A percentile compares a stretch with the other conserved stretches of the same genome.
These are phyloP conservation scores for Zanthoxylum bungeanum DNA, from an alignment of 345 rosid genomes.

Conservation along the genomic window DNA sequence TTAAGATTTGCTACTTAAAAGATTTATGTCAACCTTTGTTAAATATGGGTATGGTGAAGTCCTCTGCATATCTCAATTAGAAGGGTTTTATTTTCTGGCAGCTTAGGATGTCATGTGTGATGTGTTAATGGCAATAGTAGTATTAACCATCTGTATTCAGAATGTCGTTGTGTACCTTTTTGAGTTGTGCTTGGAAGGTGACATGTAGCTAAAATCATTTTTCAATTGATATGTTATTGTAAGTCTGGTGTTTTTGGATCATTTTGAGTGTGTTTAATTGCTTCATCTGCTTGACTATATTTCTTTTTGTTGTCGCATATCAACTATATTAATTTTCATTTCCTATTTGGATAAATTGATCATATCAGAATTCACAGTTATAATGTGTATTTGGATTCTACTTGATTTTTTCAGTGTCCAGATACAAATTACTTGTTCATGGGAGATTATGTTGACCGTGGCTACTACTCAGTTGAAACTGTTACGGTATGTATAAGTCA, in stretches of 20 bases:
- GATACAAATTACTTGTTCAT: slow-evolving; percentile 83
- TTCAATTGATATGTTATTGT: no score
- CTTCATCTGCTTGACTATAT: not conserved
- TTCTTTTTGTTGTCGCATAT: not conserved
- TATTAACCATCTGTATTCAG: not conserved
- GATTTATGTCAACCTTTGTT: not conserved
- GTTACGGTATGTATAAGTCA: not conserved
- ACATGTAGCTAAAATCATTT: no score
- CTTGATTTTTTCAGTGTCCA: slow-evolving; percentile 63
- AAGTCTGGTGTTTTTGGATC: not conserved
- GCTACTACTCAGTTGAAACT: not conserved
- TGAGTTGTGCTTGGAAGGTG: not conserved
- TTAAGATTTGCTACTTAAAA: not conserved
- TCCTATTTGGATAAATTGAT: not conserved
- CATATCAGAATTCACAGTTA: not conserved
- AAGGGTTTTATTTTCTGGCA: not conserved
- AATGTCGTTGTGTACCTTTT: not conserved
- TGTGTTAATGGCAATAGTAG: not conserved
- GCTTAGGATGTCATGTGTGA: not conserved
- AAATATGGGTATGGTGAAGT: not conserved
- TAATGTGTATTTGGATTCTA: not conserved
- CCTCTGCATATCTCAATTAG: not conserved
- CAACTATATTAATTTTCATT: not conserved
- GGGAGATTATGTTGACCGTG: not conserved
- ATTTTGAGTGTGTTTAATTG: not conserved